Base-by-base conservation (phyloP, 2,329 filamentous ascomycete genomes). In the Penicillium hesseltinei region DNA sequence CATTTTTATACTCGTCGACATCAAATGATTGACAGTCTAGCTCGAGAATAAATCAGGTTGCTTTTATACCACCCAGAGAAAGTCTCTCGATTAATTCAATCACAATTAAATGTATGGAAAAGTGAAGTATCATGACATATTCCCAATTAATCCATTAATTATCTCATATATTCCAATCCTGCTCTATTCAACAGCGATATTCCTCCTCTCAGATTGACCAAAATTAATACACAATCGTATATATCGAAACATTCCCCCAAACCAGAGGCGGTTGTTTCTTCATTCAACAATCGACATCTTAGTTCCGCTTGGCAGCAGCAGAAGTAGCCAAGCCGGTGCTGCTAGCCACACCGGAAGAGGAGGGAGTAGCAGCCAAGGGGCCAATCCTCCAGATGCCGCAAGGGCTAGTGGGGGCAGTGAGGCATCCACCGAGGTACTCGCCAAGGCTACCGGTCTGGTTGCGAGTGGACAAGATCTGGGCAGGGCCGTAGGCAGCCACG, bases 391-490 rank as follows among this genome's bases (percentile, higher is more conserved):
- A 48, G 21, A 43, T 23, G 5, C 66, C 67, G 27, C 68, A 69
- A 0, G 66, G 66, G 27, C 44, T 55, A 5, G 57, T 9, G 2
- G 69, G 69, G 9, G 64, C 57, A 21, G 60, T 51, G 9, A 70
- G 64, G 21, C 69, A 71, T 21, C 53, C 55, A 15, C 54, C 43
- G 47, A 71, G 49, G 54, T 63, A 70, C 27, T 47, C 27, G 17
- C 69, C 69, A 4, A 71, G 60, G 39, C 61, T 61, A 10, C 69
- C 69, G 19, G 64, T 60, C 42, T 62, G 31, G 48, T 60, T 65
- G 3, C 60, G 59, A 5, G 51, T 33, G n/a, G 54, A 51, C 31
- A 71, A 60, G 4, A 71, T 57, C 47, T 66, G 62, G 11, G 43
- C 52, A 0, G 69, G 69, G 6, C 56, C 57, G 42, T 65, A 71